Percentiles rank a stretch among this genome's conserved stretches.
phyloP scores from a whole-genome alignment of 768 basidiomycete species.

The Leccinum pellstonianum region DNA sequence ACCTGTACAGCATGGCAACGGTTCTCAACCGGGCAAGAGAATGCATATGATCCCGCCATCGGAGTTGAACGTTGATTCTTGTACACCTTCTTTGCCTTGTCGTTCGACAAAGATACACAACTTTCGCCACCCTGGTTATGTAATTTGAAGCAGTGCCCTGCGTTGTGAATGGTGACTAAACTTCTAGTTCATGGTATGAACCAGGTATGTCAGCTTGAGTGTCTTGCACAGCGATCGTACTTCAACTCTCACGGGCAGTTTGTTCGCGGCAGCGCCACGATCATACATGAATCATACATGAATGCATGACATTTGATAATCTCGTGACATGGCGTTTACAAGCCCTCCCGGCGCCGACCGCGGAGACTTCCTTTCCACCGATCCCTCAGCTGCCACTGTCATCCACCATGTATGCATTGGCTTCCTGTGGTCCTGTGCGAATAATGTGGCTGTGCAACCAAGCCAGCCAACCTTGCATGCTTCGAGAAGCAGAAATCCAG shows the following conservation, averaged over 20 bases:
- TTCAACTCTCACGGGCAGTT: neutral
- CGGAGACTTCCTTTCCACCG: neutral
- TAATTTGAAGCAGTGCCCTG: neutral
- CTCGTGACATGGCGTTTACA: neutral
- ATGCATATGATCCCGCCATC: neutral
- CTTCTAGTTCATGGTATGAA: neutral
- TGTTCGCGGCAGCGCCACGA: neutral
- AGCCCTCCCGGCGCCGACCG: neutral
- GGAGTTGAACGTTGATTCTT: constrained; percentile 18
- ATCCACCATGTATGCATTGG: neutral
- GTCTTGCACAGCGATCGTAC: neutral
- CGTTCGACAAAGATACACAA: constrained; percentile 3
- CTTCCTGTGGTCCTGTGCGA: constrained; percentile 3
- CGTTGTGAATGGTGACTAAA: neutral
- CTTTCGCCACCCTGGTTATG: neutral
- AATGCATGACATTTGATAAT: neutral
- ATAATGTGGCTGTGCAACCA: neutral
- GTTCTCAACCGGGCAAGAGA: constrained; percentile 13
- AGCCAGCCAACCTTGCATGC: neutral
- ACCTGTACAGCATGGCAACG: constrained; percentile 16
- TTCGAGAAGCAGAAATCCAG: neutral
- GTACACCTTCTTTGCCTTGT: constrained; percentile 7
- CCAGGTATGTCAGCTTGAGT: neutral
- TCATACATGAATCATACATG: neutral
- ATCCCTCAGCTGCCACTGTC: neutral